A percentile compares a stretch with the other conserved stretches of the same genome.
Conservation (phyloP, 2,329 filamentous ascomycete genomes). For the Trichoderma sp. region DNA sequence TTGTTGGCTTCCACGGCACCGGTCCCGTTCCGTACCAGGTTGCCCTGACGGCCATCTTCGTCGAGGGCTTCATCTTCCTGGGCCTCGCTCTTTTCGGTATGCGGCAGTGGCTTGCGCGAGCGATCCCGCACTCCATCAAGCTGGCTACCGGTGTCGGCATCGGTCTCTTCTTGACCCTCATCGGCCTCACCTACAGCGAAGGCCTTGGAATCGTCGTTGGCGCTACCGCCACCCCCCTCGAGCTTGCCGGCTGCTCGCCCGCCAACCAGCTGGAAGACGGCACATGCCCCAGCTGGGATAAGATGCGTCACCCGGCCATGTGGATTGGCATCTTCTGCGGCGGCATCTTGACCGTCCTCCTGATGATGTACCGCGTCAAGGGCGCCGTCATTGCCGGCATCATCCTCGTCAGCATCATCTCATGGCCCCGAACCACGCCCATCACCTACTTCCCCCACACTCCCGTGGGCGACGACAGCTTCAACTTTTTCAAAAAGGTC, state of each 20-base stretch:
- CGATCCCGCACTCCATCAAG: conserved; percentile 82
- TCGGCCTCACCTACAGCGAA: conserved; percentile 76
- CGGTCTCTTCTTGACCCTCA: conserved; percentile 76
- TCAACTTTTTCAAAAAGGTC: conserved; percentile 87
- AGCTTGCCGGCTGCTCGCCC: conserved; percentile 70
- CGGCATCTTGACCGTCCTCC: conserved; percentile 73
- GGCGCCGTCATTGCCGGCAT: conserved; percentile 85
- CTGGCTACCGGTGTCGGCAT: conserved; percentile 84
- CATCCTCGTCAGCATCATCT: conserved; percentile 81
- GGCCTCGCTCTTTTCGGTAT: conserved; percentile 76
- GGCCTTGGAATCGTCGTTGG: conserved; percentile 80
- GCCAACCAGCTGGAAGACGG: conserved; percentile 49
- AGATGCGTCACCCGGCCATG: conserved; percentile 82
- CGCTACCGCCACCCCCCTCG: conserved; percentile 65
- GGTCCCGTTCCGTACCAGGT: conserved; percentile 73
- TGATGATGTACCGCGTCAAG: conserved; percentile 86
- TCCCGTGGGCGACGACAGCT: conserved; percentile 65
- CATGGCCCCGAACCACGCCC: conserved; percentile 75
- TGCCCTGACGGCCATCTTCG: conserved; percentile 83
- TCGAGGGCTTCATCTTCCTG: conserved; percentile 85
- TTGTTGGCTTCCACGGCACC: conserved; percentile 72
- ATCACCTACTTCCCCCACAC: conserved; percentile 83
- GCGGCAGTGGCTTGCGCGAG: conserved; percentile 84
- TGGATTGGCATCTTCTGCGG: conserved; percentile 90
- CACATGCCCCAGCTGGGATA: conserved; percentile 61